Percentiles rank a stretch among this genome's conserved stretches.
Evolutionary conservation across 2,329 filamentous ascomycete species (phyloP).

Genomic region (Ophiostoma triangulosporum): DNA sequence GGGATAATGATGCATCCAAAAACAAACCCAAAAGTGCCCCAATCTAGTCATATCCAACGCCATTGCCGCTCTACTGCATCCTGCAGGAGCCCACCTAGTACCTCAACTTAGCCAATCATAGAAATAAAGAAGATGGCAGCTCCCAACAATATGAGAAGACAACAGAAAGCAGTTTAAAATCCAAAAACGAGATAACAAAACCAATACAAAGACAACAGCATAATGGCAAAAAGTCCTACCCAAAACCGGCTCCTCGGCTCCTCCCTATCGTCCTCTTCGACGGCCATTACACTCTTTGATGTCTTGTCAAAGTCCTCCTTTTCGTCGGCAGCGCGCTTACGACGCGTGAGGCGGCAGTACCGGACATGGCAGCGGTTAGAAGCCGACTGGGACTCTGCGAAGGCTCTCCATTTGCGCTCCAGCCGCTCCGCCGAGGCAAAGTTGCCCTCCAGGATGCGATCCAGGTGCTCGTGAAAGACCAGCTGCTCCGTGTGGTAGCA

Average conservation of each 20-base stretch:
- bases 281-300: constrained; percentile 51
- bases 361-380: constrained; percentile 51
- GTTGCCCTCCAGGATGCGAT: constrained; percentile 68
- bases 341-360: constrained; percentile 54
- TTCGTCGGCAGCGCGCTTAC: constrained; percentile 56
- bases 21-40: no score
- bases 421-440: constrained; percentile 61
- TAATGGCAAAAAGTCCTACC: no score
- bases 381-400: constrained; percentile 83
- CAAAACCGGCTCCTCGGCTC: no score
- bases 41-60: not conserved
- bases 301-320: constrained; percentile 71
- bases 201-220: not conserved
- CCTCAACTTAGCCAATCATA: not conserved
- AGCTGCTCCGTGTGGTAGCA: constrained; percentile 94
- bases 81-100: no score
- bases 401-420: constrained; percentile 84
- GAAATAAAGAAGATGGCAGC: not conserved
- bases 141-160: no score
- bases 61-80: no score
- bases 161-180: no score
- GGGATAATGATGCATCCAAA: no score
- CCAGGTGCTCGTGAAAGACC: constrained; percentile 86
- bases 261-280: no score
- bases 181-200: not conserved